A percentile compares a stretch with the other conserved stretches of the same genome.
These are phyloP conservation scores for Parietaria judaica DNA, from an alignment of 306 rosid genomes.

Conservation along the genomic window DNA sequence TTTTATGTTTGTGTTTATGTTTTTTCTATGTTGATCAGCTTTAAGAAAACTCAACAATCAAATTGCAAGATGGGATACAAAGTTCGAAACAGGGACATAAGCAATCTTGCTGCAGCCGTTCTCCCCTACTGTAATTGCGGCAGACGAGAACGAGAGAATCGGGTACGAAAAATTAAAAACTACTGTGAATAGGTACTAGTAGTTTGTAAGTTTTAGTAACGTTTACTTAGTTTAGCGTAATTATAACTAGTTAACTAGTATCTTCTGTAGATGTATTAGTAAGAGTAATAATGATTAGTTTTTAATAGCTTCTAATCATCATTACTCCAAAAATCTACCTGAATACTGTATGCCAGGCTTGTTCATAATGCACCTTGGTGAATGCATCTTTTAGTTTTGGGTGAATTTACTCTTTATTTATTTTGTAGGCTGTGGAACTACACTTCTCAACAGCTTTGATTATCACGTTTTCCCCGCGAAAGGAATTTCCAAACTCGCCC, in stretches of 20 bases:
- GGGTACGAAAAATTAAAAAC: constrained; percentile 32
- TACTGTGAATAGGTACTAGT: too few species aligned
- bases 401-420: constrained; percentile 6
- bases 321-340: background rate
- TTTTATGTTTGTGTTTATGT: background rate
- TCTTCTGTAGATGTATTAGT: too few species aligned
- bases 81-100: constrained; percentile 61
- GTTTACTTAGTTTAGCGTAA: too few species aligned
- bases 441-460: constrained; percentile 79
- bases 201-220: too few species aligned
- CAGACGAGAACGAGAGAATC: constrained; percentile 88
- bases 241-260: too few species aligned
- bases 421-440: constrained; percentile 72
- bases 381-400: background rate
- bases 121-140: constrained; percentile 85
- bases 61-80: constrained; percentile 88
- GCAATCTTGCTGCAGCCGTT: constrained; percentile 78
- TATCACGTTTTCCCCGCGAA: constrained; percentile 83
- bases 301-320: too few species aligned
- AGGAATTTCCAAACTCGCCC: constrained; percentile 90
- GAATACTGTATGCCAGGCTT: background rate
- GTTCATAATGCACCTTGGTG: too few species aligned
- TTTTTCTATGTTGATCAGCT: constrained; percentile 38
- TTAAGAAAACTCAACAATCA: constrained; percentile 71
- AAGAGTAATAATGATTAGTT: too few species aligned